Evolutionary conservation across 2,329 filamentous ascomycete species (phyloP).

Genomic region (Trichoderma arundinaceum): DNA sequence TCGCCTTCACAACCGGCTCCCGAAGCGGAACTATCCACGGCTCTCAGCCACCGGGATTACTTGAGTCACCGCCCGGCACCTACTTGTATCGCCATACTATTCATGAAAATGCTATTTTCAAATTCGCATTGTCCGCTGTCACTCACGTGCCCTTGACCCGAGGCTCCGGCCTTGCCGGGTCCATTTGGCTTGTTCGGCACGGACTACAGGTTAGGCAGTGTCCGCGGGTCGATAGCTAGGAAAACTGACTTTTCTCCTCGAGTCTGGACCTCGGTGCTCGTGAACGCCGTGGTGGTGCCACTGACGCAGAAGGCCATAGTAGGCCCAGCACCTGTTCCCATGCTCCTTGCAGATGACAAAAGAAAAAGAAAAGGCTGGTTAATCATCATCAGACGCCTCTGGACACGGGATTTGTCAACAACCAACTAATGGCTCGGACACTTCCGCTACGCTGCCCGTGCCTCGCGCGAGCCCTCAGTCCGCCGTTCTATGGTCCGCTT

Average conservation of each 20-base stretch:
- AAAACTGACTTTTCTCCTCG: slow-evolving; percentile 4
- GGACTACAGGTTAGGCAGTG: slow-evolving; percentile 24
- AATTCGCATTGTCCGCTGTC: not conserved
- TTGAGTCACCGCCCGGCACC: not conserved
- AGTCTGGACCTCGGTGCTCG: slow-evolving; percentile 17
- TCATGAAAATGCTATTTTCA: not conserved
- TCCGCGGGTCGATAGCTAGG: not conserved
- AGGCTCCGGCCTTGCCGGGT: slow-evolving; percentile 21
- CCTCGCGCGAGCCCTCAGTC: slow-evolving; percentile 24
- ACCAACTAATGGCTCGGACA: slow-evolving; percentile 8
- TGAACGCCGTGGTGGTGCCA: slow-evolving; percentile 25
- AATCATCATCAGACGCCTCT: not conserved
- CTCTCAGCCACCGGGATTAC: not conserved
- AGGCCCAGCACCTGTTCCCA: not conserved
- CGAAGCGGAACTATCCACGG: not conserved
- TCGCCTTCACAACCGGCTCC: not conserved
- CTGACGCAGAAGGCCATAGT: slow-evolving; percentile 14
- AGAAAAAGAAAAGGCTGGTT: not conserved
- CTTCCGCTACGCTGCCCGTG: slow-evolving; percentile 15
- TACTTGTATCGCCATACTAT: not conserved
- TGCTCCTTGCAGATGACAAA: not conserved
- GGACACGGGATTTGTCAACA: slow-evolving; percentile 9
- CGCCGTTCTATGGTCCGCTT: slow-evolving; percentile 6
- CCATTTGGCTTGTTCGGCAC: not conserved
- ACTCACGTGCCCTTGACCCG: slow-evolving; percentile 10